Conservation (phyloP, 768 basidiomycete species). For the Boletales sp. region DNA sequence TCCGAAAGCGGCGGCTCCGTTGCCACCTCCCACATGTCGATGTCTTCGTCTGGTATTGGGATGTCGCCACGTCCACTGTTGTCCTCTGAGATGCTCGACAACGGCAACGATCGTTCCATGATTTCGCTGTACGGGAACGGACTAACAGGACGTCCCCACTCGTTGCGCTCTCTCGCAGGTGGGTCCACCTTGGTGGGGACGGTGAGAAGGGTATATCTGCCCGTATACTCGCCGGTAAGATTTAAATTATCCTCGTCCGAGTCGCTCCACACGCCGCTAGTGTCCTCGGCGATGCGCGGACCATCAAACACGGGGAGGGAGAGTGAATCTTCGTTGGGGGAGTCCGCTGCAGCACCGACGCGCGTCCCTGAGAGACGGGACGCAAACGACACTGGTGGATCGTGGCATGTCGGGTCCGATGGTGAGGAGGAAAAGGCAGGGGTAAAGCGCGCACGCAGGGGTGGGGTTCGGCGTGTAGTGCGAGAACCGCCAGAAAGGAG, state of each 20-base stretch:
- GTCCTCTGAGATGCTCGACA: slow-evolving; percentile 9
- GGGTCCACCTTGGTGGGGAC: slow-evolving; percentile 66
- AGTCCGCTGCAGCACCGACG: neutral
- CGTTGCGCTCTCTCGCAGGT: slow-evolving; percentile 42
- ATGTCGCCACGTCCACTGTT: neutral
- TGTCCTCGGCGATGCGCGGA: slow-evolving; percentile 1
- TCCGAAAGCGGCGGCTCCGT: slow-evolving; percentile 21
- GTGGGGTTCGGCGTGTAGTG: slow-evolving; percentile 28
- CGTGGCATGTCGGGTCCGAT: slow-evolving; percentile 1
- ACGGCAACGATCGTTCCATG: slow-evolving; percentile 27
- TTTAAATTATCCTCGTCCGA: slow-evolving; percentile 31
- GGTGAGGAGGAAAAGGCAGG: slow-evolving; percentile 35
- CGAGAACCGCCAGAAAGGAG: slow-evolving; percentile 42
- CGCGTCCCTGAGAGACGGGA: slow-evolving; percentile 18
- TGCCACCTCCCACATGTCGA: slow-evolving; percentile 16
- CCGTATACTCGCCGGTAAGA: slow-evolving; percentile 62
- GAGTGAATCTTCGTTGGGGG: slow-evolving; percentile 1
- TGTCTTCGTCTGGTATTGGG: slow-evolving; percentile 3
- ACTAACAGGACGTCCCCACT: slow-evolving; percentile 71
- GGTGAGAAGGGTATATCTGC: slow-evolving; percentile 50
- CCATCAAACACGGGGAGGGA: slow-evolving; percentile 18
- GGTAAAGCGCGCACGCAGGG: slow-evolving; percentile 34
- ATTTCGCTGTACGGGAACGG: slow-evolving; percentile 50
- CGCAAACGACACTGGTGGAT: slow-evolving; percentile 13
- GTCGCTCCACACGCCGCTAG: slow-evolving; percentile 23